Evolutionary conservation across 495 filamentous ascomycete species (phyloP), one percentile per base, ranked within the genome.

Genomic region (Hypoxylon trugodes): DNA sequence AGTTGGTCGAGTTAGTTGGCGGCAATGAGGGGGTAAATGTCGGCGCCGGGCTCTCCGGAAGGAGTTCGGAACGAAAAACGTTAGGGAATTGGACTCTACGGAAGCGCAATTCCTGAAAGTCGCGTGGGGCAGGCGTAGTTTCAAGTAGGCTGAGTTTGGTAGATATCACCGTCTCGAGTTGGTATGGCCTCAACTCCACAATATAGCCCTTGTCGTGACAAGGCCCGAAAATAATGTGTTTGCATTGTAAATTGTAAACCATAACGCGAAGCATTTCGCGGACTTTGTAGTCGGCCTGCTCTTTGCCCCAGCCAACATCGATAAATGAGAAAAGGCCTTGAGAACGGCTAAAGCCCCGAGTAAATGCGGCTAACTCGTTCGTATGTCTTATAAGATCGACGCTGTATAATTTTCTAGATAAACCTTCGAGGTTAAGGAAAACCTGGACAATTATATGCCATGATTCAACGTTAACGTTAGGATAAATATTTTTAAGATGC

Each of bases 181-280:
- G 68, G 45, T 70, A 74, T 0, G 75, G 69, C 10, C 50, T 37
- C 10, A 90, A 62, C 32, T 84, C 72, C 10, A 81, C 79, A 13
- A 84, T 71, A 71, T 88, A 89, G 28, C 82, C 81, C 10, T 76
- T 76, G 57, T 90, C 85, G 51, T 89, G 85, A 59, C 86, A 89
- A 30, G 81, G 82, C 6, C 84, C 87, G 49, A 87, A 86, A 65
- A 85, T 84, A 30, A 90, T 85, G 71, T 89, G 86, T 48, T 83
- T 85, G 77, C 87, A 90, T 62, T 88, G 83, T 42, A 79, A 74
- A 50, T 85, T 84, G 21, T 87, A 78, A 4, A 74, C 79, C 65
- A 84, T 87, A 3, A 87, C 65, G 1, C 80, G 79, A 46, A 89
- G 81, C 56, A 83, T 56, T 30, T 55, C 59, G 1, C 57, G 56